phyloP scores from a whole-genome alignment of 306 rosid genomes.

The Rosa lucieae region DNA sequence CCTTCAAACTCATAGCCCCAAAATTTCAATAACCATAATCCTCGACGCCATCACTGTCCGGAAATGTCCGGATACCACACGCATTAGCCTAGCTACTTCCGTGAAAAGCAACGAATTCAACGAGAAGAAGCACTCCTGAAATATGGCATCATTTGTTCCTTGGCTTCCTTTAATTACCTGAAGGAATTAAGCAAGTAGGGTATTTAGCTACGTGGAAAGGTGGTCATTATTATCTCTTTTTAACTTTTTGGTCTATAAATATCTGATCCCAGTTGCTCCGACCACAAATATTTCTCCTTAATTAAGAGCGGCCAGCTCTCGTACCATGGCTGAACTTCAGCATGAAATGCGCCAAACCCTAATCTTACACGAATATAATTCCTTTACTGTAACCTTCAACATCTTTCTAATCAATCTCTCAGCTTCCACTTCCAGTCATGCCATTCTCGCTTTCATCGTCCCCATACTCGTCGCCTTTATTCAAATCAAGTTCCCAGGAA shows the following conservation, averaged over 20 bases:
- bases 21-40: no score
- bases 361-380: neutral
- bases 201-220: neutral
- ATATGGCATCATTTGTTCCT: no score
- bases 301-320: no score
- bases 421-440: neutral
- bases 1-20: no score
- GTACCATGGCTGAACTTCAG: neutral
- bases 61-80: no score
- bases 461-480: neutral
- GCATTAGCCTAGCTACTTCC: no score
- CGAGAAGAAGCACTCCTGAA: neutral
- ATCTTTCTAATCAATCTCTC: neutral
- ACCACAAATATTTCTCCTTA: neutral
- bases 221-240: neutral
- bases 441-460: neutral
- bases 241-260: neutral
- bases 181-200: neutral
- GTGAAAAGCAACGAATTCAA: no score
- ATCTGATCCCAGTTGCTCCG: neutral
- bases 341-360: neutral
- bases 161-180: no score
- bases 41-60: no score
- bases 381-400: neutral
- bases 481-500: conserved; percentile 2